Conservation (phyloP, 192 early-diverging fungal genomes). For the Backusella morwellensis region DNA sequence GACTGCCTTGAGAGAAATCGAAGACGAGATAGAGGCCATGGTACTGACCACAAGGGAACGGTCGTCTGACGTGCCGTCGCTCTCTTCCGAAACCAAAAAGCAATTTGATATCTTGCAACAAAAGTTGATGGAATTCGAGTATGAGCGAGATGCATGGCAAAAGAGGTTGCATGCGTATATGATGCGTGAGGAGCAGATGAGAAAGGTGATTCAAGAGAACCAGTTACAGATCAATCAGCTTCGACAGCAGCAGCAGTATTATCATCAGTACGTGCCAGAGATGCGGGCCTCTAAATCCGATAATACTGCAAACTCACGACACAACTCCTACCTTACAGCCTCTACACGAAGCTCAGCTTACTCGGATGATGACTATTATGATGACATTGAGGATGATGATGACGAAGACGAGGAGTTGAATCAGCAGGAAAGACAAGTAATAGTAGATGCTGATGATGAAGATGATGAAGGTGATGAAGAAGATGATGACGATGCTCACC, state of each 20-base stretch:
- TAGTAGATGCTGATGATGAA: neutral
- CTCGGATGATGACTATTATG: neutral
- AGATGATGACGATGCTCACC: neutral
- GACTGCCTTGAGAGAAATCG: neutral
- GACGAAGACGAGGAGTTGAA: neutral
- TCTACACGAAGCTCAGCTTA: neutral
- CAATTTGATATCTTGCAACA: slow-evolving; percentile 7
- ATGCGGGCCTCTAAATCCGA: neutral
- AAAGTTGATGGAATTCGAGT: neutral
- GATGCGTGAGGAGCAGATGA: slow-evolving; percentile 6
- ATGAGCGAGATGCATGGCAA: slow-evolving; percentile 8
- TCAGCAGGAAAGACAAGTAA: neutral
- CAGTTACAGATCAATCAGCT: slow-evolving; percentile 1
- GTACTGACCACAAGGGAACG: neutral
- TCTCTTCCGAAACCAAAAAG: neutral
- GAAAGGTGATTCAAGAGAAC: slow-evolving; percentile 5
- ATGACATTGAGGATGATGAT: neutral
- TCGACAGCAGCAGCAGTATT: neutral
- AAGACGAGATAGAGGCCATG: neutral
- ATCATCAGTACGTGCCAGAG: neutral
- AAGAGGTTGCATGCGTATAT: neutral
- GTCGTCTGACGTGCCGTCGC: neutral
- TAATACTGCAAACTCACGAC: neutral
- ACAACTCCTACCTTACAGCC: neutral
- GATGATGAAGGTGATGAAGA: neutral